phyloP scores from a whole-genome alignment of 129 eudicot genomes.

The Ambrosia artemisiifolia region DNA sequence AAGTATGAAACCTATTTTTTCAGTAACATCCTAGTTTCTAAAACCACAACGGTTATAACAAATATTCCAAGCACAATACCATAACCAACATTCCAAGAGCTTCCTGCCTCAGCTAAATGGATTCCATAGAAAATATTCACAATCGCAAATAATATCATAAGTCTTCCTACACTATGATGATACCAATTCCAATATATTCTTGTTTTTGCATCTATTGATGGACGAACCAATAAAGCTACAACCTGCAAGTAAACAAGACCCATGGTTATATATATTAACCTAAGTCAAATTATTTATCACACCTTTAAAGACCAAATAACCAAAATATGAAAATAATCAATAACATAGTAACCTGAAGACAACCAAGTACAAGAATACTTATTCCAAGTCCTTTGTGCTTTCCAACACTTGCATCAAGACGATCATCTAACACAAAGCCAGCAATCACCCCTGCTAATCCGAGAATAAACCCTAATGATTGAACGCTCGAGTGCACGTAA shows the following conservation, averaged over 20 bases:
- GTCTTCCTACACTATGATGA: constrained; percentile 55
- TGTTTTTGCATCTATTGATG: constrained; percentile 55
- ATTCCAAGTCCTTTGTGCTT: constrained; percentile 76
- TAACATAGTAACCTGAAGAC: constrained; percentile 57
- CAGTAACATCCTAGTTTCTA: constrained; percentile 46
- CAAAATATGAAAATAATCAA: not conserved
- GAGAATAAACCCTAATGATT: constrained; percentile 54
- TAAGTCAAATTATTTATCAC: not conserved
- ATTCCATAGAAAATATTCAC: constrained; percentile 76
- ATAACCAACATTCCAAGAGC: constrained; percentile 56
- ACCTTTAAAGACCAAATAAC: not conserved
- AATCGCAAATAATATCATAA: constrained; percentile 44
- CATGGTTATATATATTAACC: not conserved
- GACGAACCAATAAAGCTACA: constrained; percentile 59
- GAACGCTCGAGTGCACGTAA: constrained; percentile 53
- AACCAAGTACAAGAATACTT: constrained; percentile 55
- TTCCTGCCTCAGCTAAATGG: constrained; percentile 59
- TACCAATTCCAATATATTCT: constrained; percentile 92
- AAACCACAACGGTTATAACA: constrained; percentile 27
- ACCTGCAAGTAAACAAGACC: constrained; percentile 39
- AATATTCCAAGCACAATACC: constrained; percentile 39
- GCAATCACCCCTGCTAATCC: constrained; percentile 64
- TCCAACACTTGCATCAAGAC: constrained; percentile 30
- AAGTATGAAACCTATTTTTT: constrained; percentile 25
- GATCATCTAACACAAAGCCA: constrained; percentile 60